Percentiles rank a stretch among this genome's conserved stretches.
Evolutionary conservation across 257 asterid species (phyloP).

Genomic region (Marsdenia floribunda): DNA sequence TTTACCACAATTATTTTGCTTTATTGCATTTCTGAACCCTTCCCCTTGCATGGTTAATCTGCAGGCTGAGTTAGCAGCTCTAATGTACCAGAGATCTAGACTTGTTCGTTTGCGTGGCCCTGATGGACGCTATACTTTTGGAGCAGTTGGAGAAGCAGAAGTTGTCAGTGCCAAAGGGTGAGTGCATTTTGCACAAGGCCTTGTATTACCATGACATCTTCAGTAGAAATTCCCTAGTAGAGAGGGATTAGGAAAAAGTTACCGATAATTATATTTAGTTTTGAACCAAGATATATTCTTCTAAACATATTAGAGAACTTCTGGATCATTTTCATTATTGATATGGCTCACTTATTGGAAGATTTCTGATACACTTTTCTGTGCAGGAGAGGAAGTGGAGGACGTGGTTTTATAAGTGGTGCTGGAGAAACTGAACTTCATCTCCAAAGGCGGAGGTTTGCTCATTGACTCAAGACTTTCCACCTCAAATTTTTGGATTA

Average conservation of each 20-base stretch:
- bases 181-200: slow-evolving; percentile 24
- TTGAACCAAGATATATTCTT: neutral
- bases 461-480: slow-evolving; percentile 7
- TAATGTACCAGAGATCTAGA: slow-evolving; percentile 87
- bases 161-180: slow-evolving; percentile 99
- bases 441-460: slow-evolving; percentile 89
- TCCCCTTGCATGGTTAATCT: neutral
- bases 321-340: neutral
- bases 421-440: slow-evolving; percentile 99
- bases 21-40: neutral
- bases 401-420: slow-evolving; percentile 95
- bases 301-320: neutral
- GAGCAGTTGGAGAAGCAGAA: slow-evolving; percentile 77
- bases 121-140: slow-evolving; percentile 79
- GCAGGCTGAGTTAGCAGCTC: slow-evolving; percentile 97
- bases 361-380: slow-evolving; percentile 20
- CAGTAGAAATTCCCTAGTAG: neutral
- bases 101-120: slow-evolving; percentile 89
- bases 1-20: neutral
- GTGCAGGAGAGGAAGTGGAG: slow-evolving; percentile 98
- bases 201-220: slow-evolving; percentile 1
- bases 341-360: slow-evolving; percentile 3
- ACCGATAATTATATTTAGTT: neutral
- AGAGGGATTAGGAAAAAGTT: neutral
- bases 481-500: neutral